Conservation (phyloP, 148 eudicot genomes). For the Tetragonia tetragonoides region DNA sequence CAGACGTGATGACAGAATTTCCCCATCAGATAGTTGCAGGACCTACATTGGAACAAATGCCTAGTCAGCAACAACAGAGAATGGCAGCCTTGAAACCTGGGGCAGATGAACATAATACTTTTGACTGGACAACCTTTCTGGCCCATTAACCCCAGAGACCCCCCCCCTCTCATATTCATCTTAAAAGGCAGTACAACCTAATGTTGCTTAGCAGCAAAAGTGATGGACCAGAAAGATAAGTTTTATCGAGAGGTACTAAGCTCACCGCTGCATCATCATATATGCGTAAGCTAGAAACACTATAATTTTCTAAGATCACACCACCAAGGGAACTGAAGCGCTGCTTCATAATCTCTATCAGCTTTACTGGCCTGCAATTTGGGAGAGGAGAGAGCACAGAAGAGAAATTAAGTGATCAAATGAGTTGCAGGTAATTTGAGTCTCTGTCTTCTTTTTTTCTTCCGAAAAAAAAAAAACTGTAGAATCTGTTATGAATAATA, state of each 20-base stretch:
- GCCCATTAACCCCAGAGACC: neutral
- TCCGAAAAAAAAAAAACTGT: neutral
- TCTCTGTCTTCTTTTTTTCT: neutral
- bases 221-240: neutral
- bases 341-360: slow-evolving; percentile 68
- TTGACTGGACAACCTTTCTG: neutral
- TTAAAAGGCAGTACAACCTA: neutral
- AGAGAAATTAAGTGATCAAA: neutral
- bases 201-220: neutral
- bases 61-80: neutral
- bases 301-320: slow-evolving; percentile 68
- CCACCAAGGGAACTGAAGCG: slow-evolving; percentile 80
- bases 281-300: slow-evolving; percentile 62
- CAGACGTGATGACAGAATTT: slow-evolving; percentile 62
- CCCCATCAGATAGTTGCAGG: slow-evolving; percentile 66
- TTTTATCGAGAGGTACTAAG: slow-evolving; percentile 19
- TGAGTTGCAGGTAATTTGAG: neutral
- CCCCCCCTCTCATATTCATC: neutral
- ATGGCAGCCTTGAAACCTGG: neutral
- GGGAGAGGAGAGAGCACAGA: neutral
- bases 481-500: too few relatives aligned
- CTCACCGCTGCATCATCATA: slow-evolving; percentile 87
- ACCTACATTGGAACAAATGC: slow-evolving; percentile 42
- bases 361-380: slow-evolving; percentile 69
- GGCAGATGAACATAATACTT: neutral